These are phyloP conservation scores for Senna tora DNA, from an alignment of 306 rosid species.

Conservation along the genomic window DNA sequence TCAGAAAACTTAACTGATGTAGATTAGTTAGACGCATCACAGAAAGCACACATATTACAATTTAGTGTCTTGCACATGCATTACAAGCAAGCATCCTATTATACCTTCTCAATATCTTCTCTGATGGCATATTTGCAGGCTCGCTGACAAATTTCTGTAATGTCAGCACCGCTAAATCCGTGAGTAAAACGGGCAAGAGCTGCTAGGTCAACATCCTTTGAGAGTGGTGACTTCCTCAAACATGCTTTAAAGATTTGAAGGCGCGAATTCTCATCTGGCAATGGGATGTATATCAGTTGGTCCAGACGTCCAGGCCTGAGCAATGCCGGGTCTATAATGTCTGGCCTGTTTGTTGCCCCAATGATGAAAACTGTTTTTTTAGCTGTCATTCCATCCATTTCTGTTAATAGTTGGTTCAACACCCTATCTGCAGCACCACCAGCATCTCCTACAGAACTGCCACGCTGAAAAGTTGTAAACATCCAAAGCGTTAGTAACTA, in stretches of 20 bases:
- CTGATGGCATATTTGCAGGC: conserved; percentile 77
- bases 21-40: conserved; percentile 2
- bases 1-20: background rate
- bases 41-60: background rate
- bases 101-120: conserved; percentile 71
- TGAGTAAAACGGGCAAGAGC: conserved; percentile 61
- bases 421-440: conserved; percentile 82
- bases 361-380: conserved; percentile 74
- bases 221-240: conserved; percentile 68
- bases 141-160: conserved; percentile 75
- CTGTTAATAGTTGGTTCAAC: conserved; percentile 72
- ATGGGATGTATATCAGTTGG: conserved; percentile 69
- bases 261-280: conserved; percentile 67
- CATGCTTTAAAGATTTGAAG: conserved; percentile 77
- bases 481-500: conserved; percentile 20
- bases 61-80: background rate
- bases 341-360: conserved; percentile 80
- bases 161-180: conserved; percentile 76
- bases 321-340: conserved; percentile 72
- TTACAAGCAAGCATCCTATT: background rate
- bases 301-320: conserved; percentile 75
- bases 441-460: conserved; percentile 63
- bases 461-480: conserved; percentile 51
- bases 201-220: conserved; percentile 59
- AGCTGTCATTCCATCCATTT: conserved; percentile 79